Evolutionary conservation across 1,139 yeast genomes (phyloP).

Genomic region (Nadsonia starkeyi-henricii): DNA sequence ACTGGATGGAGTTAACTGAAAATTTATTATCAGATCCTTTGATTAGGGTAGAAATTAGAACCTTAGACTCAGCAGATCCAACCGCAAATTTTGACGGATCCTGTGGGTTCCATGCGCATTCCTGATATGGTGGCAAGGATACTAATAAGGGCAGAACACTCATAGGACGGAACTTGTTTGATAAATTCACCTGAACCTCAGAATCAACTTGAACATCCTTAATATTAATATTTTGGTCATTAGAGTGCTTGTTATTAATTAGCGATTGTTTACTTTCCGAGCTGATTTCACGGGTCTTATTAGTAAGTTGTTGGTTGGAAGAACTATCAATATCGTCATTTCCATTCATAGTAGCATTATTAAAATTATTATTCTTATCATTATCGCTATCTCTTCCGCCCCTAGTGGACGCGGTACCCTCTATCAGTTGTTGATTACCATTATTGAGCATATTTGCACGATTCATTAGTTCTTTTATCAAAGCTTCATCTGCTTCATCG

Average conservation of each 20-base stretch:
- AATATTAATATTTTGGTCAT: too few relatives aligned
- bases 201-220: too few relatives aligned
- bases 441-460: neutral
- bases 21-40: neutral
- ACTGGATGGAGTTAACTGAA: conserved; percentile 1
- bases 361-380: neutral
- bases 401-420: neutral
- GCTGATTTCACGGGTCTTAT: too few relatives aligned
- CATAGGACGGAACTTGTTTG: neutral
- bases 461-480: neutral
- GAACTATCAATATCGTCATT: too few relatives aligned
- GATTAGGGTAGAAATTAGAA: neutral
- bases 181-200: too few relatives aligned
- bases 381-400: neutral
- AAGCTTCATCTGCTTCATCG: neutral
- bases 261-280: too few relatives aligned
- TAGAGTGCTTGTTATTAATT: too few relatives aligned
- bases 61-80: neutral
- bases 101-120: neutral
- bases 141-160: neutral
- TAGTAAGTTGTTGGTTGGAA: too few relatives aligned
- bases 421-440: neutral
- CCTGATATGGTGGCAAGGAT: neutral
- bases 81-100: neutral
- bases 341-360: too few relatives aligned